Evolutionary conservation across 371 early-diverging fungal species (phyloP).

Genomic region (Mucor piriformis): DNA sequence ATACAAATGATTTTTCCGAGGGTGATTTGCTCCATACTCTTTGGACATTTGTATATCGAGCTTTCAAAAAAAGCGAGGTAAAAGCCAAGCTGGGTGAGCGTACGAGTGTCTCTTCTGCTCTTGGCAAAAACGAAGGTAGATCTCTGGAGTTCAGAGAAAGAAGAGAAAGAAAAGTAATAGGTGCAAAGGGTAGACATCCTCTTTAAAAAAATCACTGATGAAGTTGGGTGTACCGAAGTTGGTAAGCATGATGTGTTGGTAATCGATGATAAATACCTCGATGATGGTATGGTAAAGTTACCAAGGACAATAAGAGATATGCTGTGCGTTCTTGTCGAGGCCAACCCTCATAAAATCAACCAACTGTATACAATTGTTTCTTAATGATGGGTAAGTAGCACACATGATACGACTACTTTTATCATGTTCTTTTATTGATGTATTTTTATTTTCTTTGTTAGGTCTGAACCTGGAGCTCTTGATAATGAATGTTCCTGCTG

Average conservation of each 20-base stretch:
- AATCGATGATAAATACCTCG: conserved; percentile 19
- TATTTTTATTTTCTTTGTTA: conserved; percentile 16
- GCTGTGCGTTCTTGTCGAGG: conserved; percentile 7
- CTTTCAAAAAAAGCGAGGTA: conserved; percentile 3
- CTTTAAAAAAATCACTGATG: conserved; percentile 9
- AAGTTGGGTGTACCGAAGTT: conserved; percentile 19
- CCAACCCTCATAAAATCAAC: conserved; percentile 9
- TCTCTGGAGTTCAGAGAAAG: conserved; percentile 11
- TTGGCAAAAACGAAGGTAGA: conserved; percentile 16
- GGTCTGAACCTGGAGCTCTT: conserved; percentile 4
- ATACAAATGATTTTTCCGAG: conserved; percentile 14
- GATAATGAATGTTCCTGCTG: conserved; percentile 17
- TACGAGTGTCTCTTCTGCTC: conserved; percentile 9
- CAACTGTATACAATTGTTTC: conserved; percentile 7
- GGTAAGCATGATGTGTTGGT: conserved; percentile 16
- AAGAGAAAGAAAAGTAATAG: conserved; percentile 16
- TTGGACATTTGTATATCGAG: conserved; percentile 13
- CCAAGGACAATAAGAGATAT: conserved; percentile 20
- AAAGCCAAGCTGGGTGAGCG: conserved; percentile 18
- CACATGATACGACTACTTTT: conserved; percentile 8
- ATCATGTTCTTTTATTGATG: conserved; percentile 12
- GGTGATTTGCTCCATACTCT: conserved; percentile 14
- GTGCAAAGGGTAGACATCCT: conserved; percentile 18
- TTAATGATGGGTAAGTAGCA: conserved; percentile 20
- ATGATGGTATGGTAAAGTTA: conserved; percentile 18